Percentiles rank a stretch among this genome's conserved stretches.
phyloP scores from a whole-genome alignment of 768 basidiomycete genomes.

The Mycena floridula region DNA sequence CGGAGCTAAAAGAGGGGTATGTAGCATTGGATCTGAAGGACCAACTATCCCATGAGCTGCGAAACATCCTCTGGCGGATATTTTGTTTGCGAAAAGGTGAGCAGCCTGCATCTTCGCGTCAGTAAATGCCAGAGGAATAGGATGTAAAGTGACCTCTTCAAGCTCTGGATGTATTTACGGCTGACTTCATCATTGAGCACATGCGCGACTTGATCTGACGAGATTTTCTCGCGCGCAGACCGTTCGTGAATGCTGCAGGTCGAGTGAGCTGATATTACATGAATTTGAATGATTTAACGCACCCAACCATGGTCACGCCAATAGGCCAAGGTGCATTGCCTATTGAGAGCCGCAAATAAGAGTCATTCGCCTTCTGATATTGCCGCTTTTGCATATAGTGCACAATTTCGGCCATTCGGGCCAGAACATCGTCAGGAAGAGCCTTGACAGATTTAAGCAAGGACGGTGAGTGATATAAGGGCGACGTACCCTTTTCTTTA shows the following conservation, averaged over 20 bases:
- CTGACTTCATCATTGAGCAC: constrained; percentile 99
- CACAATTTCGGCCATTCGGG: constrained; percentile 87
- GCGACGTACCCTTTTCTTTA: no score
- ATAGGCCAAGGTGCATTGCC: constrained; percentile 99
- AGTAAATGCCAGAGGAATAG: background rate
- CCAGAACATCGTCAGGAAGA: constrained; percentile 79
- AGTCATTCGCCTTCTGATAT: constrained; percentile 94
- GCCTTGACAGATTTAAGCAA: constrained; percentile 37
- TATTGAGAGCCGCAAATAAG: constrained; percentile 93
- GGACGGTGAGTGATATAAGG: no score
- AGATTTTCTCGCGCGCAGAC: constrained; percentile 96
- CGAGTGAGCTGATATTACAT: background rate
- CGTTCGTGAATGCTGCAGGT: constrained; percentile 85
- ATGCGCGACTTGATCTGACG: constrained; percentile 94
- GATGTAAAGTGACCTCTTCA: constrained; percentile 69
- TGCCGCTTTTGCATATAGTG: constrained; percentile 95
- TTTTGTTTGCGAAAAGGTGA: constrained; percentile 95
- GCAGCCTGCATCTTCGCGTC: constrained; percentile 47
- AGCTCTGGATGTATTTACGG: constrained; percentile 95
- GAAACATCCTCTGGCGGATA: constrained; percentile 91
- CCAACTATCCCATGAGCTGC: constrained; percentile 88
- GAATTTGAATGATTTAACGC: constrained; percentile 20
- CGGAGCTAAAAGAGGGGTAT: no score
- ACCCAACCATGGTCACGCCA: constrained; percentile 99
- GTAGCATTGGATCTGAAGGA: no score